Evolutionary conservation across 768 basidiomycete genomes (phyloP).

Genomic region (Trametopsis cervina): DNA sequence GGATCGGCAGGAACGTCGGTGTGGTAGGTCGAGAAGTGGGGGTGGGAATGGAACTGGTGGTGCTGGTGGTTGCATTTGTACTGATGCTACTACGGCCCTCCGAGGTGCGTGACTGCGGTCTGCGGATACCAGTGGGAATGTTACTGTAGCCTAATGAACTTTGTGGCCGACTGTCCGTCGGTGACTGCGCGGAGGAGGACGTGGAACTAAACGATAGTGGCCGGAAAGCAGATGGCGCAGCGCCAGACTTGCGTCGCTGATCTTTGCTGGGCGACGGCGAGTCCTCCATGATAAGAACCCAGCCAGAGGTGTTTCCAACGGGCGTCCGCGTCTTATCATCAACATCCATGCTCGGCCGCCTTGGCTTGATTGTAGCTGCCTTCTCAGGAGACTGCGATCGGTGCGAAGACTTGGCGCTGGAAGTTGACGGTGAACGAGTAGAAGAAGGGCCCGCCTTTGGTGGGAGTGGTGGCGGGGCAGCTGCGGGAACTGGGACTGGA

Average conservation of each 20-base stretch:
- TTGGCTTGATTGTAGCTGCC: constrained; percentile 19
- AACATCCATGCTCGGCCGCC: constrained; percentile 17
- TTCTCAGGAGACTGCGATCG: constrained; percentile 22
- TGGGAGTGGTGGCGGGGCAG: constrained; percentile 4
- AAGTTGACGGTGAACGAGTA: constrained; percentile 14
- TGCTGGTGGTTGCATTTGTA: constrained; percentile 51
- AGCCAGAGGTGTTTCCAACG: constrained; percentile 62
- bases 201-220: constrained; percentile 39
- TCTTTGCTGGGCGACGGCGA: constrained; percentile 64
- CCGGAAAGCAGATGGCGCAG: constrained; percentile 48
- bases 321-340: constrained; percentile 39
- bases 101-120: constrained; percentile 72
- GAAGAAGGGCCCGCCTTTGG: constrained; percentile 15
- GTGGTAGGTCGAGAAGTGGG: constrained; percentile 67
- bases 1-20: constrained; percentile 72
- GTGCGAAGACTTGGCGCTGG: constrained; percentile 9
- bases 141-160: constrained; percentile 34
- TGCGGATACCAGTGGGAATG: constrained; percentile 40
- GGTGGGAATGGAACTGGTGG: constrained; percentile 55
- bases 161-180: constrained; percentile 34
- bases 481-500: constrained; percentile 26
- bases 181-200: constrained; percentile 31
- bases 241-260: constrained; percentile 56
- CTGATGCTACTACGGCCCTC: constrained; percentile 35
- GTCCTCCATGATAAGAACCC: constrained; percentile 89